These are phyloP conservation scores for Pyrenopolyporus hunteri DNA, from an alignment of 495 filamentous ascomycete species.

Conservation along the genomic window DNA sequence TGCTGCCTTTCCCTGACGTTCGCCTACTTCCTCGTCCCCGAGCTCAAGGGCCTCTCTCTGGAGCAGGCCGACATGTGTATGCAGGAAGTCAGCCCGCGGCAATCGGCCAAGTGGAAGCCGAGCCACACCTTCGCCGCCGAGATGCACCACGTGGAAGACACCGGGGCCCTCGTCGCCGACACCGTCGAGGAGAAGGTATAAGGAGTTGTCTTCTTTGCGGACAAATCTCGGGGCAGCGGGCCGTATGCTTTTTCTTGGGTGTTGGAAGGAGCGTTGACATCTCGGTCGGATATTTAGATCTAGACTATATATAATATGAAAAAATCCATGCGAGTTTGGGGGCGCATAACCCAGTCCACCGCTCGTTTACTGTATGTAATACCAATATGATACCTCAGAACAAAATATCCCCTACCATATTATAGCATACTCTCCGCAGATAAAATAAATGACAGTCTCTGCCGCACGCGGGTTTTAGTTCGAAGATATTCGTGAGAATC, in stretches of 20 bases:
- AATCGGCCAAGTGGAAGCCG: slow-evolving; percentile 65
- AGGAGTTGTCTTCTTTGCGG: neutral
- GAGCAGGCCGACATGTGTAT: slow-evolving; percentile 82
- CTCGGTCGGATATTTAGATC: neutral
- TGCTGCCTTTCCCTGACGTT: slow-evolving; percentile 63
- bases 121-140: slow-evolving; percentile 67
- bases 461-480: too few species aligned
- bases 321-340: too few species aligned
- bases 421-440: too few species aligned
- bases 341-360: too few species aligned
- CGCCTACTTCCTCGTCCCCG: slow-evolving; percentile 75
- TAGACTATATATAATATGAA: neutral
- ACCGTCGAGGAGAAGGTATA: slow-evolving; percentile 41
- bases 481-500: too few species aligned
- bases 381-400: too few species aligned
- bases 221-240: neutral
- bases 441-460: too few species aligned
- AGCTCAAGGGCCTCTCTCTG: slow-evolving; percentile 78
- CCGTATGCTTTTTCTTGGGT: neutral
- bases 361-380: too few species aligned
- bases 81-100: slow-evolving; percentile 67
- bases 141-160: slow-evolving; percentile 50
- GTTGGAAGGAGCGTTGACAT: neutral
- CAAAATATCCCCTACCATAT: too few species aligned
- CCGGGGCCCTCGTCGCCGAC: slow-evolving; percentile 14